Conservation (phyloP, 306 rosid species). For the Gillenia trifoliata region DNA sequence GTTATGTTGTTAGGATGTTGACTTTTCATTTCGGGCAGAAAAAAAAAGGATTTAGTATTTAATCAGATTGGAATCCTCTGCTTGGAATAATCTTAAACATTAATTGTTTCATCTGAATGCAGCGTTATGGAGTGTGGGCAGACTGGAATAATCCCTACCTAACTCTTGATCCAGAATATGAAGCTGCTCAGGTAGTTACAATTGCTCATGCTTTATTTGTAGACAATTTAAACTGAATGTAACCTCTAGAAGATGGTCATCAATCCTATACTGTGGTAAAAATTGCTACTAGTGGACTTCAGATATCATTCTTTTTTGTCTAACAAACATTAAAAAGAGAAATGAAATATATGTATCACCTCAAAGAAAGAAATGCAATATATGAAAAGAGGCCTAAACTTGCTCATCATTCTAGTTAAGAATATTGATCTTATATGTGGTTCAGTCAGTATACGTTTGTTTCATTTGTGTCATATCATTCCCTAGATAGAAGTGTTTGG, state of each 20-base stretch:
- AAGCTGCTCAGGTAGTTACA: constrained; percentile 95
- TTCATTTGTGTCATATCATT: constrained; percentile 18
- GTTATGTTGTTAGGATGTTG: background rate
- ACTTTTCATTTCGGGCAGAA: background rate
- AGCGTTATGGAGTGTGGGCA: constrained; percentile 99
- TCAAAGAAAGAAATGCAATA: background rate
- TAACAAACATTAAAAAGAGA: background rate
- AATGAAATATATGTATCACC: too few species aligned
- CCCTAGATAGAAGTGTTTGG: constrained; percentile 97
- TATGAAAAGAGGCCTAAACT: background rate
- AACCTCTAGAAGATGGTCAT: background rate
- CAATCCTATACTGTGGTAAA: background rate
- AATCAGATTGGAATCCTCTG: background rate
- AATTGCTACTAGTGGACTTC: background rate
- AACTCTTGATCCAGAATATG: constrained; percentile 90
- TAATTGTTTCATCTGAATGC: constrained; percentile 42
- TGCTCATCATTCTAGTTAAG: background rate
- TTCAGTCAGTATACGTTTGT: background rate
- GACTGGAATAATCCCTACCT: constrained; percentile 92
- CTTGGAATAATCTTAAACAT: constrained; percentile 14
- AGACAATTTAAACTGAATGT: constrained; percentile 4
- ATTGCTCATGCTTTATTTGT: constrained; percentile 26
- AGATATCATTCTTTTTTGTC: background rate
- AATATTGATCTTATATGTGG: background rate
- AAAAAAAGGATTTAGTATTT: background rate